Conservation (phyloP, 306 rosid genomes). For the Rubus parviflorus region DNA sequence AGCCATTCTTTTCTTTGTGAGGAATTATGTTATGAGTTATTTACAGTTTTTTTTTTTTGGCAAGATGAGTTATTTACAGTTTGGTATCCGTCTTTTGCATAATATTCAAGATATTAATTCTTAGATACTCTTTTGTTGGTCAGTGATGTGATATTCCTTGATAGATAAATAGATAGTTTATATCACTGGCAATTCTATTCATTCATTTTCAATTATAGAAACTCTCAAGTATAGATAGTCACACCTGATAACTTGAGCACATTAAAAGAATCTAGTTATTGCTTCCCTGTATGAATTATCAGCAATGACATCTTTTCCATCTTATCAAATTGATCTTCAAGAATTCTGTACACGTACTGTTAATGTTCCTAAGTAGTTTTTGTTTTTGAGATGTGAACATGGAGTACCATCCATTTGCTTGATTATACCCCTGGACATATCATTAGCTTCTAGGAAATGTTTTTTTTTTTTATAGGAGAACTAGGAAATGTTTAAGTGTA, state of each 20-base stretch:
- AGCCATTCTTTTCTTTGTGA: neutral
- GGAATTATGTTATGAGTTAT: neutral
- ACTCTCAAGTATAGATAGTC: neutral
- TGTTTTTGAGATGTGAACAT: neutral
- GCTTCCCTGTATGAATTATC: neutral
- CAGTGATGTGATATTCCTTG: neutral
- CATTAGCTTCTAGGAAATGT: neutral
- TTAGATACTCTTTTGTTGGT: neutral
- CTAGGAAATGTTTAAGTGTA: neutral
- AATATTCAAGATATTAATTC: neutral
- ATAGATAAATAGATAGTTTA: neutral
- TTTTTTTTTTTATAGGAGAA: too few relatives aligned
- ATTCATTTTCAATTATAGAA: neutral
- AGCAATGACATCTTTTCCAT: neutral
- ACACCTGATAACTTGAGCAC: constrained; percentile 9
- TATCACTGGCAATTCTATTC: neutral
- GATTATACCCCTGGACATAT: neutral
- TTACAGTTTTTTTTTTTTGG: too few relatives aligned
- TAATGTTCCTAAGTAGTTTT: neutral
- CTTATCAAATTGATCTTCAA: neutral
- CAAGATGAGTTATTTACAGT: neutral
- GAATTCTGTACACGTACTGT: neutral
- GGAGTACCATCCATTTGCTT: neutral
- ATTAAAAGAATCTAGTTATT: neutral
- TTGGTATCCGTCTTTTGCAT: constrained; percentile 1